Evolutionary conservation across 192 early-diverging fungal genomes (phyloP).

Genomic region (Lobosporangium transversale): DNA sequence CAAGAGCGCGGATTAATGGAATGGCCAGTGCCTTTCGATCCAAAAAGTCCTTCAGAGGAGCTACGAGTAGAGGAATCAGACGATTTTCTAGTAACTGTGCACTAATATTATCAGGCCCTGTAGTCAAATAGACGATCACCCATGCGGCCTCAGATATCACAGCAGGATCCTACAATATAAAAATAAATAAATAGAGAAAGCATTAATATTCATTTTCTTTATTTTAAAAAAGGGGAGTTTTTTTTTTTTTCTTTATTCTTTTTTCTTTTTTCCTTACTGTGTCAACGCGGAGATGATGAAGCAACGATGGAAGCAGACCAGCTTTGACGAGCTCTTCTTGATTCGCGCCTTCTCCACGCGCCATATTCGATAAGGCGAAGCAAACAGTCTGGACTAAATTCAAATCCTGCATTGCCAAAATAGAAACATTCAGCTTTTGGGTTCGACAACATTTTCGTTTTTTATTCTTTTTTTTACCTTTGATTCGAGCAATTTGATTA

Average conservation of each 20-base stretch:
- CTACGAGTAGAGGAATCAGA: slow-evolving; percentile 49
- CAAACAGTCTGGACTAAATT: slow-evolving; percentile 71
- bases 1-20: slow-evolving; percentile 71
- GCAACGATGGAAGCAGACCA: slow-evolving; percentile 56
- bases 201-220: too few relatives aligned
- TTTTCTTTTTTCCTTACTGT: slow-evolving; percentile 45
- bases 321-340: slow-evolving; percentile 62
- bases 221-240: too few relatives aligned
- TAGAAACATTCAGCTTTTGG: too few relatives aligned
- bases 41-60: slow-evolving; percentile 50
- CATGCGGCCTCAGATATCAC: slow-evolving; percentile 73
- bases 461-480: slow-evolving; percentile 43
- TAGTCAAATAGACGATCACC: slow-evolving; percentile 73
- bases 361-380: slow-evolving; percentile 79
- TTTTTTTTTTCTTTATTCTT: too few relatives aligned
- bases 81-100: slow-evolving; percentile 48
- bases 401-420: slow-evolving; percentile 38
- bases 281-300: slow-evolving; percentile 60
- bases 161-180: slow-evolving; percentile 41
- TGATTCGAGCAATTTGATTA: slow-evolving; percentile 77
- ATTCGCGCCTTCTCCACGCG: slow-evolving; percentile 67
- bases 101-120: slow-evolving; percentile 57
- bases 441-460: too few relatives aligned
- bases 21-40: slow-evolving; percentile 55
- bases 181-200: not conserved